Conservation (phyloP, 805 yeast species). For the Cyberlindnera petersonii region DNA sequence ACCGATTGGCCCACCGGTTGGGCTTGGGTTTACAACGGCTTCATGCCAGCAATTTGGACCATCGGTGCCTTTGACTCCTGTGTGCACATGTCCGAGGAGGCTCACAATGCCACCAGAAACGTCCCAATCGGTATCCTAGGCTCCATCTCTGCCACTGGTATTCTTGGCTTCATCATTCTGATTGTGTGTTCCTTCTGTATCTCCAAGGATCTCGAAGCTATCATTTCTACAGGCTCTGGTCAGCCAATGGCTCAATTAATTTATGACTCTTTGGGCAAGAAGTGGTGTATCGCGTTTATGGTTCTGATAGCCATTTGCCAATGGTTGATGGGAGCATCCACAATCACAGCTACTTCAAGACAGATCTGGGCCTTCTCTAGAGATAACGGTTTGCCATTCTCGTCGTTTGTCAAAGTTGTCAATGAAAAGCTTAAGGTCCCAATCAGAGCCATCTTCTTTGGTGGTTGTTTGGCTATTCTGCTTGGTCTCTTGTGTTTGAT, state of each 20-base stretch:
- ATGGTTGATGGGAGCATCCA: constrained; percentile 62
- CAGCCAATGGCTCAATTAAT: constrained; percentile 63
- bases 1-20: constrained; percentile 57
- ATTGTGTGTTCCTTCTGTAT: constrained; percentile 53
- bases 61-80: constrained; percentile 70
- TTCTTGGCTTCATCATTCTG: constrained; percentile 54
- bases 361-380: constrained; percentile 76
- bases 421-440: constrained; percentile 55
- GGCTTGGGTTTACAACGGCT: constrained; percentile 44
- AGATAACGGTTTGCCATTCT: constrained; percentile 67
- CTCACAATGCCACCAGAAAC: constrained; percentile 52
- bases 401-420: constrained; percentile 49
- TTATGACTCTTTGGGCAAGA: constrained; percentile 55
- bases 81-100: constrained; percentile 71
- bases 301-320: constrained; percentile 54
- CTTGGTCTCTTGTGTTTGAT: constrained; percentile 58
- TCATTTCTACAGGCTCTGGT: constrained; percentile 39
- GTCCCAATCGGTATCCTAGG: constrained; percentile 64
- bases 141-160: constrained; percentile 51
- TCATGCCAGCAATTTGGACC: constrained; percentile 71
- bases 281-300: constrained; percentile 66
- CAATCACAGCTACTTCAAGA: constrained; percentile 60
- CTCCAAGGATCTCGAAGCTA: constrained; percentile 30
- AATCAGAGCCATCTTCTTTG: constrained; percentile 54
- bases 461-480: constrained; percentile 44